A percentile compares a stretch with the other conserved stretches of the same genome.
phyloP scores from a whole-genome alignment of 2,329 filamentous ascomycete species.

The Ophidiomyces ophidiicola region DNA sequence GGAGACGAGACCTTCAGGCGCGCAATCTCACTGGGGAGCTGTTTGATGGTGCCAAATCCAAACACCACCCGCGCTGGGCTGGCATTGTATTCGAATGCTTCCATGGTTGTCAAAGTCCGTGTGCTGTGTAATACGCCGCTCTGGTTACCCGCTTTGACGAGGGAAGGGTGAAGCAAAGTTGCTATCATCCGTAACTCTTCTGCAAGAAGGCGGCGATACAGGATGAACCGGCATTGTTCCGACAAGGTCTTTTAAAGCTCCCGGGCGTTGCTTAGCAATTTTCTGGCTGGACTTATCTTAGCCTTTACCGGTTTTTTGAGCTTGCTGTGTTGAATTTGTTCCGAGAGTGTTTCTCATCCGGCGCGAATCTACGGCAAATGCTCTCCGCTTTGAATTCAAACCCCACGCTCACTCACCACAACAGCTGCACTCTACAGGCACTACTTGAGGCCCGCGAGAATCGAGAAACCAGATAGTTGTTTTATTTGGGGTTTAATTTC shows the following conservation, averaged over 20 bases:
- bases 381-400: background rate
- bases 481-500: too few species aligned
- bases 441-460: too few species aligned
- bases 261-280: background rate
- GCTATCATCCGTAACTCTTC: background rate
- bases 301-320: constrained; percentile 1
- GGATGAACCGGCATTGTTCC: background rate
- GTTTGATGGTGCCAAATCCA: constrained; percentile 43
- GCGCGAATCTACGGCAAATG: constrained; percentile 4
- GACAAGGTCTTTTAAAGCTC: background rate
- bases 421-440: too few species aligned
- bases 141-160: background rate
- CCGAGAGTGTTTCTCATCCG: constrained; percentile 4
- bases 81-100: constrained; percentile 45
- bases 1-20: constrained; percentile 40
- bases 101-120: constrained; percentile 27
- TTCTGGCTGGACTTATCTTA: constrained; percentile 1
- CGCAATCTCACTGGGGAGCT: constrained; percentile 33
- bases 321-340: background rate
- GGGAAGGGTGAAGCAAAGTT: background rate
- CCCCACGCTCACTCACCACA: too few species aligned
- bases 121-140: background rate
- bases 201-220: background rate
- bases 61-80: constrained; percentile 46
- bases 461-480: too few species aligned